A percentile compares a stretch with the other conserved stretches of the same genome.
phyloP scores from a whole-genome alignment of 2,329 filamentous ascomycete species.

The Akanthomyces uredinophilus region DNA sequence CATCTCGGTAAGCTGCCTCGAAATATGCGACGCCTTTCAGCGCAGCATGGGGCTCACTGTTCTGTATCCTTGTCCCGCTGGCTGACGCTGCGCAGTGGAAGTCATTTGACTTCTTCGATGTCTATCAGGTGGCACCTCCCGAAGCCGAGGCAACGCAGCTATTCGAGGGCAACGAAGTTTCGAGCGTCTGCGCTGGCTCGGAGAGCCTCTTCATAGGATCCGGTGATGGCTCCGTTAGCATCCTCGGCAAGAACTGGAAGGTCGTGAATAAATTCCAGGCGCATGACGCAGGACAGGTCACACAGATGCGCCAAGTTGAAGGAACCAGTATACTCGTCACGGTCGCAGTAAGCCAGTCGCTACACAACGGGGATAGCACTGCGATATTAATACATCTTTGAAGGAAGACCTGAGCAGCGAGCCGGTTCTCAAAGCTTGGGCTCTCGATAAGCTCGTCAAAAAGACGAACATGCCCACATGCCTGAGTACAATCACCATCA shows the following conservation, averaged over 20 bases:
- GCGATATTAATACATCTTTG: background rate
- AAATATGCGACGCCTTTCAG: background rate
- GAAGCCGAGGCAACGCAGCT: conserved; percentile 74
- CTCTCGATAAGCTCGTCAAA: conserved; percentile 86
- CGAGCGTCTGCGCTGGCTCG: conserved; percentile 78
- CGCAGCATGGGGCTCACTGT: too few species aligned
- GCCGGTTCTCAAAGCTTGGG: conserved; percentile 95
- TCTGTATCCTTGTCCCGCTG: too few species aligned
- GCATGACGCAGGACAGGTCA: conserved; percentile 74
- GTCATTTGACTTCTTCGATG: conserved; percentile 99
- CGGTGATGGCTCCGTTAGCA: conserved; percentile 78
- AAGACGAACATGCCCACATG: conserved; percentile 88
- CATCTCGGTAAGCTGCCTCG: conserved; percentile 19
- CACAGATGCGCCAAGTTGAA: conserved; percentile 87
- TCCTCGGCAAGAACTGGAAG: conserved; percentile 84
- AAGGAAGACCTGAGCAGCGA: conserved; percentile 83
- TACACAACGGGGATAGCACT: background rate
- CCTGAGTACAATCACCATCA: conserved; percentile 76
- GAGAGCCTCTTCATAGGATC: conserved; percentile 87
- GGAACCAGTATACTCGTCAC: conserved; percentile 84
- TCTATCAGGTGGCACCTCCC: conserved; percentile 72
- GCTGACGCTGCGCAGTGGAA: conserved; percentile 66
- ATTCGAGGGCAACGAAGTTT: conserved; percentile 78
- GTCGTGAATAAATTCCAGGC: conserved; percentile 81
- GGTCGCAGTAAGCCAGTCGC: conserved; percentile 48